A percentile compares a stretch with the other conserved stretches of the same genome.
Conservation (phyloP, 2,329 filamentous ascomycete genomes). For the Sporothrix globosa region DNA sequence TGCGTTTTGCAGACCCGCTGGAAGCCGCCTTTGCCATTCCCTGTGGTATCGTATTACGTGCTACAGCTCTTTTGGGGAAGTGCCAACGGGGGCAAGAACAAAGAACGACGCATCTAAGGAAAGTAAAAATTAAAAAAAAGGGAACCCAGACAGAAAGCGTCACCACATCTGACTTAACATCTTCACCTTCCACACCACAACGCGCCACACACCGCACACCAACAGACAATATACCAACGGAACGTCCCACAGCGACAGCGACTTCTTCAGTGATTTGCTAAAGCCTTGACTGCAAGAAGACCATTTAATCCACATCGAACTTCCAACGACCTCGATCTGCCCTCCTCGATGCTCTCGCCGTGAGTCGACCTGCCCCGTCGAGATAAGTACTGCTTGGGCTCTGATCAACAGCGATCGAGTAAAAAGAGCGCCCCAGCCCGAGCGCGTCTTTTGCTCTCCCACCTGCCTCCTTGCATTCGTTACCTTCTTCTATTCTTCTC, state of each 20-base stretch:
- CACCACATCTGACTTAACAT: background rate
- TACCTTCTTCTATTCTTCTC: background rate
- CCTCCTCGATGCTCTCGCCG: conserved; percentile 6
- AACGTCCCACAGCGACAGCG: background rate
- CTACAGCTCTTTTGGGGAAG: conserved; percentile 25
- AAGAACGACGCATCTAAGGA: conserved; percentile 17
- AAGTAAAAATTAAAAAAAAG: background rate
- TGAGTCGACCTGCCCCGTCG: background rate
- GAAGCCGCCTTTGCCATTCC: conserved; percentile 17
- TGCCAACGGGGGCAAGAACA: conserved; percentile 6
- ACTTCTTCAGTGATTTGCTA: background rate
- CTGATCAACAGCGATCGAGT: background rate
- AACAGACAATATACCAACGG: background rate
- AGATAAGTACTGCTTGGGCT: background rate
- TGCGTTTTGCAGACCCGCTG: conserved; percentile 9
- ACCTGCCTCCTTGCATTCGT: background rate
- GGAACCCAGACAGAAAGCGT: background rate
- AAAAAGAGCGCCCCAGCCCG: background rate
- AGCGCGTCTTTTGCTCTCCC: background rate
- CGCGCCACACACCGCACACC: background rate
- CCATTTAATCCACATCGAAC: background rate
- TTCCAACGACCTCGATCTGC: too few species aligned
- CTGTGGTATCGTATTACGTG: background rate
- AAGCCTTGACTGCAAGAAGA: background rate
- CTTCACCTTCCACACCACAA: conserved; percentile 1